Conservation (phyloP, 2,329 filamentous ascomycete species). For the Chaetomium sp. region DNA sequence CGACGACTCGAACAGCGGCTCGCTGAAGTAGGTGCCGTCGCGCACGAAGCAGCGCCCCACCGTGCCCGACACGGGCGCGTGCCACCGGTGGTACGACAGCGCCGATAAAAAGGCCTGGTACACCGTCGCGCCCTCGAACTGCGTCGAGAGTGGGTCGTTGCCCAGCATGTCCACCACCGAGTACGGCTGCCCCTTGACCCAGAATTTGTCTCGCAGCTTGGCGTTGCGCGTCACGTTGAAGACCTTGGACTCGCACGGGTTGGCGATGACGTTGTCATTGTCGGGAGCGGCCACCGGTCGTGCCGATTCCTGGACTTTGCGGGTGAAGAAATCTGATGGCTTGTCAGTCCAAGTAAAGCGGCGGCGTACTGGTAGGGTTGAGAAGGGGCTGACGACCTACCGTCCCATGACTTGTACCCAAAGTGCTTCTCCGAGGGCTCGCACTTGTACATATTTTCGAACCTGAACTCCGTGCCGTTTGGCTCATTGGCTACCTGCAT, state of each 20-base stretch:
- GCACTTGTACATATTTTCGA: constrained; percentile 64
- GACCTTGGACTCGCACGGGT: constrained; percentile 65
- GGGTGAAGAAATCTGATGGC: constrained; percentile 60
- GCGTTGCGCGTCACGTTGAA: constrained; percentile 56
- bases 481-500: constrained; percentile 56
- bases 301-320: constrained; percentile 54
- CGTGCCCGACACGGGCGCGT: constrained; percentile 65
- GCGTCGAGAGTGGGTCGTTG: constrained; percentile 52
- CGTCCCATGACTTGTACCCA: constrained; percentile 69
- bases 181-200: constrained; percentile 70
- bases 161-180: constrained; percentile 65
- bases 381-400: constrained; percentile 35
- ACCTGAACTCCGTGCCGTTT: constrained; percentile 46
- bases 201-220: constrained; percentile 63
- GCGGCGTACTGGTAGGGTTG: background rate
- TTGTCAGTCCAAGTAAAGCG: constrained; percentile 20
- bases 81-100: constrained; percentile 72
- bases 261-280: constrained; percentile 58
- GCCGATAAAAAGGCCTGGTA: constrained; percentile 72
- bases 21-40: constrained; percentile 69
- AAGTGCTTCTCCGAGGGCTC: constrained; percentile 56
- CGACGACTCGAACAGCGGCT: constrained; percentile 47
- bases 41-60: constrained; percentile 59
- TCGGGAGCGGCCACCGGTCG: constrained; percentile 61
- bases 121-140: constrained; percentile 65